Conservation (phyloP, 371 early-diverging fungal species). For the Coemansia sp. region DNA sequence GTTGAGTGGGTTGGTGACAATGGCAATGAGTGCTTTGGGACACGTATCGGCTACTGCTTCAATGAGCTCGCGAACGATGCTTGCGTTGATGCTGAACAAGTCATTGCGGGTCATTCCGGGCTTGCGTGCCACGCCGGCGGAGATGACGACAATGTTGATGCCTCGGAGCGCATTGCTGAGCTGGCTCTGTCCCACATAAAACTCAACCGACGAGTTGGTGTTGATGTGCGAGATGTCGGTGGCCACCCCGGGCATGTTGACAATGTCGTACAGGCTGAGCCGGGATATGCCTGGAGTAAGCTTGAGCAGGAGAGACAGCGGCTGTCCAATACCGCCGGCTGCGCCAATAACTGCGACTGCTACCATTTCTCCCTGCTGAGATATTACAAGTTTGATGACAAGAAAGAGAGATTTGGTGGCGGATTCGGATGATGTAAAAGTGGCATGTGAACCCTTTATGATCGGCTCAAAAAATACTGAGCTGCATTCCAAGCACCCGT, state of each 20-base stretch:
- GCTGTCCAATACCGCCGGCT: slow-evolving; percentile 89
- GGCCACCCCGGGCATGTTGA: slow-evolving; percentile 90
- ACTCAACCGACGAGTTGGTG: slow-evolving; percentile 78
- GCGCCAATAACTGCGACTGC: slow-evolving; percentile 85
- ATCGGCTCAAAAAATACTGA: too few species aligned
- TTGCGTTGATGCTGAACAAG: slow-evolving; percentile 95
- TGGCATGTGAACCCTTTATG: too few species aligned
- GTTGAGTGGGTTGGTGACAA: slow-evolving; percentile 99
- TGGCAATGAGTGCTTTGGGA: slow-evolving; percentile 86
- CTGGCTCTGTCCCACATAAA: slow-evolving; percentile 71
- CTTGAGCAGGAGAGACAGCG: slow-evolving; percentile 82
- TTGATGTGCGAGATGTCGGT: slow-evolving; percentile 96
- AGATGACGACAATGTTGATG: slow-evolving; percentile 88
- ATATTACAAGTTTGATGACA: slow-evolving; percentile 81
- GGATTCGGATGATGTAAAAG: too few species aligned
- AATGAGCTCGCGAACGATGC: slow-evolving; percentile 85
- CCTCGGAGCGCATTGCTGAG: slow-evolving; percentile 78
- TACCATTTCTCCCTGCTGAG: slow-evolving; percentile 27
- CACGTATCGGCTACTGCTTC: slow-evolving; percentile 62
- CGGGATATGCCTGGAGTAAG: slow-evolving; percentile 72
- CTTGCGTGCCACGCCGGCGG: slow-evolving; percentile 98
- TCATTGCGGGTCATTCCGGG: slow-evolving; percentile 99
- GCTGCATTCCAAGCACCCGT: too few species aligned
- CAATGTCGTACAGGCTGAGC: slow-evolving; percentile 91
- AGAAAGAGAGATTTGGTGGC: slow-evolving; percentile 66